Percentiles rank a stretch among this genome's conserved stretches.
Conservation (phyloP, 352 stramenopile species). For the Peronospora belbahrii region DNA sequence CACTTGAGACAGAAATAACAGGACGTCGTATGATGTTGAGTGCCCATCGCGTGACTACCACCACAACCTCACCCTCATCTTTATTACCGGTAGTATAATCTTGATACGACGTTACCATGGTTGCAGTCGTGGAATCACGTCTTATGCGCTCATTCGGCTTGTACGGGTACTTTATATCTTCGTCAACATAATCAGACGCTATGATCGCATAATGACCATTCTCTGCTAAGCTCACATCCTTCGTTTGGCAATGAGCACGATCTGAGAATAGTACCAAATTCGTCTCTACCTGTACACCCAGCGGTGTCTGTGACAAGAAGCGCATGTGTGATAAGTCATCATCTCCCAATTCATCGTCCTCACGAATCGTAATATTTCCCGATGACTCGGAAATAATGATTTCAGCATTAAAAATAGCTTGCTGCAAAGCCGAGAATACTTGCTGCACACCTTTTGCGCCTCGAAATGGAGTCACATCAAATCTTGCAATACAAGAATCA, state of each 20-base stretch:
- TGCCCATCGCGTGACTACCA: slow-evolving; percentile 24
- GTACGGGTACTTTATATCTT: slow-evolving; percentile 47
- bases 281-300: slow-evolving; percentile 28
- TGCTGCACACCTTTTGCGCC: slow-evolving; percentile 31
- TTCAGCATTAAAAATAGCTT: slow-evolving; percentile 51
- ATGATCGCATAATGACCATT: slow-evolving; percentile 31
- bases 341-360: slow-evolving; percentile 54
- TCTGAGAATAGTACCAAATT: slow-evolving; percentile 41
- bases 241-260: slow-evolving; percentile 1
- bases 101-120: slow-evolving; percentile 28
- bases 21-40: slow-evolving; percentile 17
- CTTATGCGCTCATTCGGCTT: slow-evolving; percentile 34
- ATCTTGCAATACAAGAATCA: slow-evolving; percentile 46
- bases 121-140: slow-evolving; percentile 32
- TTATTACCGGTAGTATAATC: slow-evolving; percentile 3
- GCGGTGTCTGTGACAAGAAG: slow-evolving; percentile 27
- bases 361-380: slow-evolving; percentile 62
- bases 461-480: slow-evolving; percentile 45
- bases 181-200: slow-evolving; percentile 40
- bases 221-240: slow-evolving; percentile 5
- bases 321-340: slow-evolving; percentile 42
- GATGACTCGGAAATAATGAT: slow-evolving; percentile 63
- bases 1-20: slow-evolving; percentile 7
- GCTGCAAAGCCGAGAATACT: slow-evolving; percentile 41
- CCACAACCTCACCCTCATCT: slow-evolving; percentile 17